Base-by-base conservation (phyloP, 2,329 filamentous ascomycete species). In the Teratosphaeria zuluensis region DNA sequence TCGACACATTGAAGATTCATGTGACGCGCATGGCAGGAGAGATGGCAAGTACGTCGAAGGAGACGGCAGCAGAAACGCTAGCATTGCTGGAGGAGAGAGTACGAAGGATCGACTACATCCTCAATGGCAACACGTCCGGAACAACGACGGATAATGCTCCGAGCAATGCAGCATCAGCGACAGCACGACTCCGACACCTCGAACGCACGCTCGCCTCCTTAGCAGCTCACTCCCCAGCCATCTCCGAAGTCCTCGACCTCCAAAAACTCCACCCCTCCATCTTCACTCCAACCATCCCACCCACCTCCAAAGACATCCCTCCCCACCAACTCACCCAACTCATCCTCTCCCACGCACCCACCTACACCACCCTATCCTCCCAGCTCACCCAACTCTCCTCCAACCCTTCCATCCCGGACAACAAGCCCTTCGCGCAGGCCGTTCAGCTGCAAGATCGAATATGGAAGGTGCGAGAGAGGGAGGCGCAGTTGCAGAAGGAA, bases 381-480 rank as follows among this genome's bases (percentile, higher is more conserved):
- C 75, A 77, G 48, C 71, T 80, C 35, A 73, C 74, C 31, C 73
- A 76, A 1, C 70, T 80, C 28, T 68, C 75, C 6, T 48, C 42
- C 33, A 75, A 78, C 63, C 72, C 76, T 55, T 71, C 71, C 2
- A 65, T 80, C 9, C 76, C 77, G 4, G 71, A 74, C 28, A 70
- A 76, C 3, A 69, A 73, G 33, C 68, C 71, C 31, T 74, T 77
- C 65, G 79, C 83, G 3, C 75, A 76, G 38, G 75, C 90, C 5
- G 80, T 84, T 2, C 75, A 78, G 1, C 74, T 88, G 53, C 72
- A 79, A 42, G 84, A 85, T 8, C 79, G 84, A 53, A 86, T 90
- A 75, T 81, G 80, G 63, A 81, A 79, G 21, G 74, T 84, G 19
- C 81, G 84, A 62, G 78, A 80, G 0, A 80, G 80, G 3, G 87